Percentiles rank a stretch among this genome's conserved stretches.
These are phyloP conservation scores for Pseudopithomyces chartarum DNA, from an alignment of 2,329 filamentous ascomycete species.

Conservation along the genomic window DNA sequence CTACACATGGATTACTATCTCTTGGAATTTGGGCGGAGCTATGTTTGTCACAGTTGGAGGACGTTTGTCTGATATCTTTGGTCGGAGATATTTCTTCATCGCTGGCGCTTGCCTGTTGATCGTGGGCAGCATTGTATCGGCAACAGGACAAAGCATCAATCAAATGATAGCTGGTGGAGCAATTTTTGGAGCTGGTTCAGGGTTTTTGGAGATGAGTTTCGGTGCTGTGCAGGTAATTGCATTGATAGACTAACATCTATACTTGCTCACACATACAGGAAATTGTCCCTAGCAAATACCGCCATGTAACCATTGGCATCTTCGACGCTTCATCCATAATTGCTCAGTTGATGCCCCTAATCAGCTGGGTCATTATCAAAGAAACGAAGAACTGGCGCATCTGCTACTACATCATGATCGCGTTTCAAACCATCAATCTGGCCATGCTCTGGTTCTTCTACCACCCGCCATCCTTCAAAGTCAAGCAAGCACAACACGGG, in stretches of 20 bases:
- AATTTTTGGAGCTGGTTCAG: conserved; percentile 48
- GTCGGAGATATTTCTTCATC: conserved; percentile 39
- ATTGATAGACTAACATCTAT: not conserved
- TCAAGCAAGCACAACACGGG: conserved; percentile 39
- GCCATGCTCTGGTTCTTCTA: conserved; percentile 37
- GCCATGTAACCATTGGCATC: conserved; percentile 46
- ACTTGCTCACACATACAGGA: conserved; percentile 32
- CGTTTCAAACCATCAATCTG: conserved; percentile 32
- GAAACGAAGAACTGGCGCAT: conserved; percentile 33
- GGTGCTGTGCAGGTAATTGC: conserved; percentile 33
- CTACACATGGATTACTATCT: conserved; percentile 41
- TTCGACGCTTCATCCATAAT: conserved; percentile 40
- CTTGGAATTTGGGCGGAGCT: conserved; percentile 39
- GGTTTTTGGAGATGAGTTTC: conserved; percentile 49
- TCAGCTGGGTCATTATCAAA: conserved; percentile 39
- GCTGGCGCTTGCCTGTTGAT: conserved; percentile 41
- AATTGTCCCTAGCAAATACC: conserved; percentile 46
- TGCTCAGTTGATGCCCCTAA: conserved; percentile 40
- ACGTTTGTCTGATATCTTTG: conserved; percentile 49
- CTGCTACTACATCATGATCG: conserved; percentile 42
- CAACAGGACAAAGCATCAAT: conserved; percentile 46
- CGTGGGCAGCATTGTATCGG: conserved; percentile 46
- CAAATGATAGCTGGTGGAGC: conserved; percentile 50
- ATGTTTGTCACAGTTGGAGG: conserved; percentile 40
- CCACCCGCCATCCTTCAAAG: conserved; percentile 43